Percentiles rank a stretch among this genome's conserved stretches.
Evolutionary conservation across 176 grass and related monocot genomes (phyloP).

Genomic region (Avena eriantha): DNA sequence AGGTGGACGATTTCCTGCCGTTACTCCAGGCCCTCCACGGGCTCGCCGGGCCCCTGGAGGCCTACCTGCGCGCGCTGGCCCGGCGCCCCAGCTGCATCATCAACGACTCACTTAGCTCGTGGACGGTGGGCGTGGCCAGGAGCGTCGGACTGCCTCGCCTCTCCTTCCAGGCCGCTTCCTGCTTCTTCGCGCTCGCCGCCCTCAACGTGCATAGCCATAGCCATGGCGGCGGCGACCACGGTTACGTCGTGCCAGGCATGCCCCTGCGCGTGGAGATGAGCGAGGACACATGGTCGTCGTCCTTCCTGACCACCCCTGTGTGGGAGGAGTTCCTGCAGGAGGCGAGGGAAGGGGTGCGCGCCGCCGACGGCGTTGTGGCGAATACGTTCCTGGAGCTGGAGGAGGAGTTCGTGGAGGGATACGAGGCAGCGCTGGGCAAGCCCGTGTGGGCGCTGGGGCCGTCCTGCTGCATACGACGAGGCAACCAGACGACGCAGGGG

Average conservation of each 20-base stretch:
- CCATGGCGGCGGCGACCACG: not conserved
- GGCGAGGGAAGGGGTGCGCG: not conserved
- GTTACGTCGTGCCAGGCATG: conserved; percentile 43
- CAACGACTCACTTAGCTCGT: conserved; percentile 53
- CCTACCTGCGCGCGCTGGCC: conserved; percentile 19
- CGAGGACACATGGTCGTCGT: not conserved
- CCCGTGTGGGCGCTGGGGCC: conserved; percentile 66
- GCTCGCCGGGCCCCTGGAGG: conserved; percentile 42
- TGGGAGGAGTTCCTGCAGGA: conserved; percentile 1
- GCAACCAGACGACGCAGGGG: too few relatives aligned
- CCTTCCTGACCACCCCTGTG: conserved; percentile 21
- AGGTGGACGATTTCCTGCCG: not conserved
- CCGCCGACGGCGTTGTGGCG: conserved; percentile 44
- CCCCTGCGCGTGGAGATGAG: conserved; percentile 48
- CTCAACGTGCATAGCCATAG: not conserved
- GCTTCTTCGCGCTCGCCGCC: conserved; percentile 48
- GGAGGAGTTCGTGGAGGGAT: conserved; percentile 40
- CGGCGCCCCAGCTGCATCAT: conserved; percentile 52
- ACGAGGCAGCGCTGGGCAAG: conserved; percentile 53
- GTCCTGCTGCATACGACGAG: too few relatives aligned
- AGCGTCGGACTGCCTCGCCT: conserved; percentile 40
- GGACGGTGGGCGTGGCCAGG: conserved; percentile 39
- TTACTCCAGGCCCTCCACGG: conserved; percentile 27
- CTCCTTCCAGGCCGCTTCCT: conserved; percentile 51
- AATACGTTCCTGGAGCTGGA: conserved; percentile 68